These are phyloP conservation scores for Cryptosporidium xiaoi DNA, from an alignment of 169 alveolate genomes.

Conservation along the genomic window DNA sequence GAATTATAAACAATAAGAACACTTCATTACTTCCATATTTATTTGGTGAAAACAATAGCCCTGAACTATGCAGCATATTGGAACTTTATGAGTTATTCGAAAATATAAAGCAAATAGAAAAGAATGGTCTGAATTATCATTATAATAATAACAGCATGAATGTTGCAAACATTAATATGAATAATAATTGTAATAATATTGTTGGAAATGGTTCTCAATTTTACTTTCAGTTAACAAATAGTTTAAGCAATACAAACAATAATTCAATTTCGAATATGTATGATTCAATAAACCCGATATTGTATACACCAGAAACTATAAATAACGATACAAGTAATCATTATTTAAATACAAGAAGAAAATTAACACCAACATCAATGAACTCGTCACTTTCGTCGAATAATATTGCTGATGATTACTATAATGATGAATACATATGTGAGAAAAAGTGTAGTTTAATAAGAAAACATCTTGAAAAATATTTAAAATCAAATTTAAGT, in stretches of 20 bases:
- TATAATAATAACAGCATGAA: background rate
- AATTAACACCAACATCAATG: constrained; percentile 64
- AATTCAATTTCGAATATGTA: constrained; percentile 30
- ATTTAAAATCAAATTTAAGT: constrained; percentile 9
- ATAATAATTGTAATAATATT: background rate
- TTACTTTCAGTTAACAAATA: constrained; percentile 30
- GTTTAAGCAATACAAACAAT: constrained; percentile 26
- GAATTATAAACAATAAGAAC: background rate
- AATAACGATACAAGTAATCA: background rate
- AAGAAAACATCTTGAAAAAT: constrained; percentile 55
- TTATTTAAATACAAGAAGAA: constrained; percentile 1
- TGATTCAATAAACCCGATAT: background rate
- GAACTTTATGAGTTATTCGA: constrained; percentile 28
- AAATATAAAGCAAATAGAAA: constrained; percentile 36
- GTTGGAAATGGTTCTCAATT: background rate
- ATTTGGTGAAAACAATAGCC: constrained; percentile 15
- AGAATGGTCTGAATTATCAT: constrained; percentile 10
- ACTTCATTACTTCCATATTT: constrained; percentile 9
- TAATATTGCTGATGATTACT: constrained; percentile 32
- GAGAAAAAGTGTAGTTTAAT: constrained; percentile 52
- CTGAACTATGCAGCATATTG: background rate
- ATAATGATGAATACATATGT: constrained; percentile 27
- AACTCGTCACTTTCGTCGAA: constrained; percentile 69
- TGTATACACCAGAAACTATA: background rate
- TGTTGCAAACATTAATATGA: too few relatives aligned